A percentile compares a stretch with the other conserved stretches of the same genome.
These are phyloP conservation scores for Berberis thunbergii DNA, from an alignment of 164 flowering plant species.

Conservation along the genomic window DNA sequence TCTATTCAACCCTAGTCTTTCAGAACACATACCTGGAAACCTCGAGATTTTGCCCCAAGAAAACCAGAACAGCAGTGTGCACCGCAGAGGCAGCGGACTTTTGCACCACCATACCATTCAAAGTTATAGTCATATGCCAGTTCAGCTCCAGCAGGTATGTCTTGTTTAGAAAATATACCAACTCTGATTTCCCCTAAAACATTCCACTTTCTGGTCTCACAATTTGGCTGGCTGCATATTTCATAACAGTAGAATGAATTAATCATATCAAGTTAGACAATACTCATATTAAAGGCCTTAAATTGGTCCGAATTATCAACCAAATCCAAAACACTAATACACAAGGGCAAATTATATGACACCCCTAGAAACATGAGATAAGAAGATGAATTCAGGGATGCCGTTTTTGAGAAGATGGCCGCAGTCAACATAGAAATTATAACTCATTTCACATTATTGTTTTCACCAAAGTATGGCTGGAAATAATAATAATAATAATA, in stretches of 20 bases:
- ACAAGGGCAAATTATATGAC: no score
- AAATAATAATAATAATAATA: no score
- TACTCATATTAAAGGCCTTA: no score
- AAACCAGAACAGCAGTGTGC: slow-evolving; percentile 78
- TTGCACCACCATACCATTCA: slow-evolving; percentile 98
- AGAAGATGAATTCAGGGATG: no score
- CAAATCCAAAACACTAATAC: no score
- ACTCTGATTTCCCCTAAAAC: slow-evolving; percentile 90
- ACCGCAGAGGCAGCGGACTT: slow-evolving; percentile 96
- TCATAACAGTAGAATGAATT: slow-evolving; percentile 9
- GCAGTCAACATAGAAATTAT: no score
- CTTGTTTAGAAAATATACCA: slow-evolving; percentile 90
- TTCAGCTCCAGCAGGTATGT: slow-evolving; percentile 67
- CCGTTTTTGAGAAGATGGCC: no score
- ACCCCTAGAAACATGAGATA: no score
- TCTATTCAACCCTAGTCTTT: background rate
- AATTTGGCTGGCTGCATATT: slow-evolving; percentile 77
- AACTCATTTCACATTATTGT: no score
- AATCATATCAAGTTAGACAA: no score
- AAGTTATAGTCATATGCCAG: slow-evolving; percentile 84
- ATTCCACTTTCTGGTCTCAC: slow-evolving; percentile 96
- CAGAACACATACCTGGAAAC: slow-evolving; percentile 57
- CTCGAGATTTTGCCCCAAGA: slow-evolving; percentile 99
- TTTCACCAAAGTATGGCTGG: no score
- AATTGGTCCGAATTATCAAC: no score